Evolutionary conservation across 2,329 filamentous ascomycete genomes (phyloP).

Genomic region (Hypoxylon sp.): DNA sequence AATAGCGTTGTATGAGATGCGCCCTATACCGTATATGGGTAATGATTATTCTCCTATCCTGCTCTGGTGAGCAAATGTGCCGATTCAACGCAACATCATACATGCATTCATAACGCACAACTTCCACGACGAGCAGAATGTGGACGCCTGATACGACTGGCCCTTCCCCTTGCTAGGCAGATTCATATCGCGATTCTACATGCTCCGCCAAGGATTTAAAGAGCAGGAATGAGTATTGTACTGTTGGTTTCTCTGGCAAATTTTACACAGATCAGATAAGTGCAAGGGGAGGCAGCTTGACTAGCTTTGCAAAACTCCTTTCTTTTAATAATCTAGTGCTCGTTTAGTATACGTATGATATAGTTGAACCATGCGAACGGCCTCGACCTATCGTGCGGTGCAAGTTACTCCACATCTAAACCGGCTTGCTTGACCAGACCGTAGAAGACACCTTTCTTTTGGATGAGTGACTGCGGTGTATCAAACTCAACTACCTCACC

Average conservation of each 20-base stretch:
- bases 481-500: conserved; percentile 94
- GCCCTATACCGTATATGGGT: conserved; percentile 7
- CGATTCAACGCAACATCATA: background rate
- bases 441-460: conserved; percentile 83
- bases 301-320: conserved; percentile 7
- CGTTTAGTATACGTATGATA: conserved; percentile 11
- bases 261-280: background rate
- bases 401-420: conserved; percentile 64
- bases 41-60: conserved; percentile 3
- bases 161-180: background rate
- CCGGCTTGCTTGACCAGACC: conserved; percentile 93
- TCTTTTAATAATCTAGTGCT: conserved; percentile 8
- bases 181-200: background rate
- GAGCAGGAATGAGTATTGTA: conserved; percentile 11
- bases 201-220: background rate
- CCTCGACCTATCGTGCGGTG: background rate
- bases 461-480: conserved; percentile 81
- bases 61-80: background rate
- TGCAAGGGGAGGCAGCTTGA: background rate
- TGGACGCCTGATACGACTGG: background rate
- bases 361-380: conserved; percentile 17
- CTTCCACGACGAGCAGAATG: background rate
- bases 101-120: background rate
- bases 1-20: conserved; percentile 17
- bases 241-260: conserved; percentile 3